Conservation (phyloP, 441 rosid species). For the Eugenia klotzschiana region DNA sequence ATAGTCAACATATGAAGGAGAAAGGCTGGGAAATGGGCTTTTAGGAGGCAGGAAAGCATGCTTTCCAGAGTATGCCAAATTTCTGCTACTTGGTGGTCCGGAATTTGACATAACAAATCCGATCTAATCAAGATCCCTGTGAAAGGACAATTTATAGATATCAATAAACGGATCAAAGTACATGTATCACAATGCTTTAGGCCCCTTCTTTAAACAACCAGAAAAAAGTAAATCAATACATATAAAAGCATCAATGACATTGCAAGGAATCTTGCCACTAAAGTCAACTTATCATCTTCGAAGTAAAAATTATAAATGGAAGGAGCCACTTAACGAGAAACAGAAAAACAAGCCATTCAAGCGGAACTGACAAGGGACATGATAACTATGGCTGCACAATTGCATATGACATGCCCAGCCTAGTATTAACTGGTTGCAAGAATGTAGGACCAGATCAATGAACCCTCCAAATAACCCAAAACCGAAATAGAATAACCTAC, state of each 20-base stretch:
- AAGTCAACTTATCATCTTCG: neutral
- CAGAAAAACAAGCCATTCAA: neutral
- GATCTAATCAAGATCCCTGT: neutral
- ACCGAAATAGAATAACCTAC: neutral
- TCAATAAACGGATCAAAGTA: neutral
- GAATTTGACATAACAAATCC: neutral
- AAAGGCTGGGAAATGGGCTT: constrained; percentile 2
- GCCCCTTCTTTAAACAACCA: neutral
- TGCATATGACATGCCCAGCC: neutral
- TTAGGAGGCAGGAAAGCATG: constrained; percentile 1
- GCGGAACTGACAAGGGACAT: neutral
- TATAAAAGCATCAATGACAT: neutral
- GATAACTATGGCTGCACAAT: neutral
- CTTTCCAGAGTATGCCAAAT: neutral
- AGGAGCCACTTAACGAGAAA: neutral
- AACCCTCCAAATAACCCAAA: neutral
- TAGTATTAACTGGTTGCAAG: neutral
- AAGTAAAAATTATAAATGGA: neutral
- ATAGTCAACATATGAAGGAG: constrained; percentile 6
- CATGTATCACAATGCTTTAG: neutral
- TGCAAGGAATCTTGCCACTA: neutral
- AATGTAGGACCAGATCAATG: neutral
- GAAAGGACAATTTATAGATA: neutral
- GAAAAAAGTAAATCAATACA: neutral
- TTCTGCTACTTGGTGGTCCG: neutral